These are phyloP conservation scores for Neckera pumila DNA, from an alignment of 225 moss, liverwort and hornwort genomes.

Conservation along the genomic window DNA sequence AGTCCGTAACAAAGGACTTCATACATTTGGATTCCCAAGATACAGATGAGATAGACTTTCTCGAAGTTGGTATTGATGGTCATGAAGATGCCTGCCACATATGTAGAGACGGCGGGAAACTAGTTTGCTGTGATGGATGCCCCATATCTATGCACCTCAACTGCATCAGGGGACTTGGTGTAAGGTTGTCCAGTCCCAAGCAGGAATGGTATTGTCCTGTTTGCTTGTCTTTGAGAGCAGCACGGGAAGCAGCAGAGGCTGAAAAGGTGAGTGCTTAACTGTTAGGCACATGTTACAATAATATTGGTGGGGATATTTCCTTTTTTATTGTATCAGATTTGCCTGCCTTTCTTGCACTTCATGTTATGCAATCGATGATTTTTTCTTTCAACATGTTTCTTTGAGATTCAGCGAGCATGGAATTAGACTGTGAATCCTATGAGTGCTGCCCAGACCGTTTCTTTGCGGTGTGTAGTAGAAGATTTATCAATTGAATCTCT, in stretches of 20 bases:
- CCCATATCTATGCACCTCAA: conserved; percentile 31
- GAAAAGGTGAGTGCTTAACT: conserved; percentile 16
- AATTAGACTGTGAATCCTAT: not conserved
- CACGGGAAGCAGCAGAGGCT: conserved; percentile 16
- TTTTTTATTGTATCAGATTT: not conserved
- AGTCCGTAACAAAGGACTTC: not conserved
- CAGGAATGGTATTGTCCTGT: conserved; percentile 47
- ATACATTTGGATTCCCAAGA: not conserved
- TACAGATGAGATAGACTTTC: not conserved
- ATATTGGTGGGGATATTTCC: not conserved
- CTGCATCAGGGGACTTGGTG: conserved; percentile 27
- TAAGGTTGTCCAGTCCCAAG: not conserved
- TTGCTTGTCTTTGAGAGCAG: conserved; percentile 29
- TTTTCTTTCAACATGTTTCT: not conserved
- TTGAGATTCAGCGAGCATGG: not conserved
- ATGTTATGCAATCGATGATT: not conserved
- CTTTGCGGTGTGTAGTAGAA: not conserved
- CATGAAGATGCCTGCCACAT: conserved; percentile 28
- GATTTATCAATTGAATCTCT: not conserved
- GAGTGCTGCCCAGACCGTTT: not conserved
- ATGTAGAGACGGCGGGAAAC: conserved; percentile 11
- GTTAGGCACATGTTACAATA: not conserved
- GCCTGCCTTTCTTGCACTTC: not conserved
- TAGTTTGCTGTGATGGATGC: conserved; percentile 38
- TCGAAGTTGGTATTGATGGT: conserved; percentile 23